Conservation (phyloP, 2,329 filamentous ascomycete genomes). For the Orbilia ellipsospora region DNA sequence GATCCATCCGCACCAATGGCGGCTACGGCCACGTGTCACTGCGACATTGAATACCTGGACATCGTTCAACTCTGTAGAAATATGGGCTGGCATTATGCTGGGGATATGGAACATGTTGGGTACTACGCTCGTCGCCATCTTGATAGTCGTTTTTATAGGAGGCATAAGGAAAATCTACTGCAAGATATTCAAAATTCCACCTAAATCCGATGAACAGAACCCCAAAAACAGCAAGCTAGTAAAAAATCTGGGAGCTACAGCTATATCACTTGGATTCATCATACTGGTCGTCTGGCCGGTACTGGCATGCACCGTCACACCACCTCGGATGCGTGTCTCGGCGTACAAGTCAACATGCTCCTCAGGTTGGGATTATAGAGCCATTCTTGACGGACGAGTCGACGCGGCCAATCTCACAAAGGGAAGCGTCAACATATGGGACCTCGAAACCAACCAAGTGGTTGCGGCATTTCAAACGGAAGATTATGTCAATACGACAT, state of each 20-base stretch:
- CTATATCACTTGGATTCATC: slow-evolving; percentile 3
- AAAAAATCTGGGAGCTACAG: not conserved
- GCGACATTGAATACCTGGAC: slow-evolving; percentile 3
- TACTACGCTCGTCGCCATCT: not conserved
- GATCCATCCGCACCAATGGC: slow-evolving; percentile 34
- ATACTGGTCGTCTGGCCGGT: slow-evolving; percentile 24
- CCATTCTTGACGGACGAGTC: slow-evolving; percentile 30
- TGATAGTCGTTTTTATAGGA: not conserved
- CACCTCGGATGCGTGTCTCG: slow-evolving; percentile 13
- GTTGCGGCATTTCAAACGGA: slow-evolving; percentile 3
- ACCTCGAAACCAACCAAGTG: slow-evolving; percentile 2
- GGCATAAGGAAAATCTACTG: not conserved
- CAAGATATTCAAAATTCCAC: not conserved
- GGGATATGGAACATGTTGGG: slow-evolving; percentile 34
- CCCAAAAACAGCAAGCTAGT: not conserved
- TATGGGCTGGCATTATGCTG: slow-evolving; percentile 46
- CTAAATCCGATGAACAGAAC: not conserved
- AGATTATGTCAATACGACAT: slow-evolving; percentile 34
- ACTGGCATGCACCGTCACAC: slow-evolving; percentile 24
- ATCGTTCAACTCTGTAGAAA: slow-evolving; percentile 24
- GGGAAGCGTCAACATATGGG: slow-evolving; percentile 24
- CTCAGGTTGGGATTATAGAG: slow-evolving; percentile 39
- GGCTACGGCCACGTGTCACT: slow-evolving; percentile 12
- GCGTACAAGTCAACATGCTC: slow-evolving; percentile 22
- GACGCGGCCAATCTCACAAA: slow-evolving; percentile 20